phyloP scores from a whole-genome alignment of 1,284 basidiomycete genomes.

The Irpex sp. region DNA sequence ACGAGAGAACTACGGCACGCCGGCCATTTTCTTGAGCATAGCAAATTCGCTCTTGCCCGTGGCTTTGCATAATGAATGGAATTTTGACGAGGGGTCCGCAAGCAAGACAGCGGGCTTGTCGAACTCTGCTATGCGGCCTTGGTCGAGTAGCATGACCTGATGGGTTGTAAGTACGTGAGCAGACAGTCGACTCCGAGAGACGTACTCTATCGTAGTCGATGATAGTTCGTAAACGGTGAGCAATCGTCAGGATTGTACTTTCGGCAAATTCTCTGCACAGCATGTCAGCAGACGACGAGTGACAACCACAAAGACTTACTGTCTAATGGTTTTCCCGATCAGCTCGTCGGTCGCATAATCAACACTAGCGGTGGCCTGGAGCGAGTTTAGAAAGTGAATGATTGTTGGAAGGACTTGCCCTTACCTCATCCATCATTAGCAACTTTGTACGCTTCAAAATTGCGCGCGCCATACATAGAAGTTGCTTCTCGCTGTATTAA shows the following conservation, averaged over 20 bases:
- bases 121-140: slow-evolving; percentile 82
- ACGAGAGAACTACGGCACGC: slow-evolving; percentile 24
- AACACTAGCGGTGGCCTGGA: slow-evolving; percentile 60
- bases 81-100: slow-evolving; percentile 60
- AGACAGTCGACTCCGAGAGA: no score
- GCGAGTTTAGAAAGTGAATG: background rate
- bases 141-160: slow-evolving; percentile 84
- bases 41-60: slow-evolving; percentile 80
- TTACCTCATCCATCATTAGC: slow-evolving; percentile 79
- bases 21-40: slow-evolving; percentile 65
- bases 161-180: background rate
- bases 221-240: slow-evolving; percentile 65
- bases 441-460: slow-evolving; percentile 75
- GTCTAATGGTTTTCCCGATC: slow-evolving; percentile 70
- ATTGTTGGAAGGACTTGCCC: slow-evolving; percentile 19
- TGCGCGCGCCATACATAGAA: slow-evolving; percentile 82
- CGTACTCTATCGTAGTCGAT: slow-evolving; percentile 55
- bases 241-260: slow-evolving; percentile 57
- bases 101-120: slow-evolving; percentile 74
- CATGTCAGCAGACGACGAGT: slow-evolving; percentile 9
- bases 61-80: slow-evolving; percentile 78
- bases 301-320: slow-evolving; percentile 40
- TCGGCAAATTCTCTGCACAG: slow-evolving; percentile 47
- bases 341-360: slow-evolving; percentile 78
- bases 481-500: slow-evolving; percentile 64